Conservation (phyloP, 1,139 yeast species). For the Candida glucosophila region DNA sequence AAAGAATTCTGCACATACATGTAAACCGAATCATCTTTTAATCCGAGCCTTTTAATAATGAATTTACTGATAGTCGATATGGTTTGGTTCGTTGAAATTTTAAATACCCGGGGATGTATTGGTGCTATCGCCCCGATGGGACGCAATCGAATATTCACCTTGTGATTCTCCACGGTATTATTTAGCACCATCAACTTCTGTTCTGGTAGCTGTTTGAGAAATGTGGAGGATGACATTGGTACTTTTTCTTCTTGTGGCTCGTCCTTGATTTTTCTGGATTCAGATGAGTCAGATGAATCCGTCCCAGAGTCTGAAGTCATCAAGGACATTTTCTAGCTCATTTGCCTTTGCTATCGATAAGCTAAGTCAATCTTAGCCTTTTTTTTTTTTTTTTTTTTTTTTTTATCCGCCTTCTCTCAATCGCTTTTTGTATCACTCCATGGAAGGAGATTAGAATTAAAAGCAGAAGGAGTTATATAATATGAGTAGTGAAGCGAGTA, state of each 20-base stretch:
- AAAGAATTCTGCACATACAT: constrained; percentile 52
- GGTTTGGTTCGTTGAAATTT: constrained; percentile 37
- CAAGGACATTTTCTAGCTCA: too few relatives aligned
- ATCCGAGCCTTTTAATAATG: constrained; percentile 30
- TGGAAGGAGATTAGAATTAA: too few relatives aligned
- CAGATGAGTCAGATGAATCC: too few relatives aligned
- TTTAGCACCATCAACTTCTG: constrained; percentile 8
- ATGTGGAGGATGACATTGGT: constrained; percentile 18
- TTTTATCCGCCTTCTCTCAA: too few relatives aligned
- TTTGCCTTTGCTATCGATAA: too few relatives aligned
- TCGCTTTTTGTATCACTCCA: too few relatives aligned
- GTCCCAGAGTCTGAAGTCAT: too few relatives aligned
- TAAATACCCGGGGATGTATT: constrained; percentile 41
- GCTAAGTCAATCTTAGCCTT: too few relatives aligned
- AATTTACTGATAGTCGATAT: constrained; percentile 39
- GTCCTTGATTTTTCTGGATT: too few relatives aligned
- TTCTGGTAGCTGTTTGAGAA: constrained; percentile 12
- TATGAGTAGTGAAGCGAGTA: constrained; percentile 15
- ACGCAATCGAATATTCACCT: constrained; percentile 41
- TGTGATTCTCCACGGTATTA: constrained; percentile 10
- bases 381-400: too few relatives aligned
- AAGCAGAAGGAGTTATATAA: not conserved
- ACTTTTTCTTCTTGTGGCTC: constrained; percentile 8
- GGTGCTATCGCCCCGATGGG: constrained; percentile 53
- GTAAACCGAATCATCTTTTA: constrained; percentile 16